These are phyloP conservation scores for Petunia hybrid DNA, from an alignment of 305 asterid species.

Conservation along the genomic window DNA sequence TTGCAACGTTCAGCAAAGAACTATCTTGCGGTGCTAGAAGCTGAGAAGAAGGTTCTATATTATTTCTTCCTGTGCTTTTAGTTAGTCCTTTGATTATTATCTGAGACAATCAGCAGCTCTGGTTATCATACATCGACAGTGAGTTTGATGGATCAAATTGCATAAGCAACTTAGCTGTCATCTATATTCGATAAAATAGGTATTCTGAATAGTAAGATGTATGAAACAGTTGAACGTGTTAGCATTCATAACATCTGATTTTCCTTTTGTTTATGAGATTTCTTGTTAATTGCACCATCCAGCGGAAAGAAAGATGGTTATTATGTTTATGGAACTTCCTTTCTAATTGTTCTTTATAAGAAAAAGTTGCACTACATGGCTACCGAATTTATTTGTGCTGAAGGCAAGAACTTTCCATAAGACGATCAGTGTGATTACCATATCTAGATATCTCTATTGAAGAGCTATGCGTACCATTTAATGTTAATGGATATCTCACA, in stretches of 20 bases:
- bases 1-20: constrained; percentile 70
- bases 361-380: background rate
- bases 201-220: constrained; percentile 10
- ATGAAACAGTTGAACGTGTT: background rate
- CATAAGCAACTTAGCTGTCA: background rate
- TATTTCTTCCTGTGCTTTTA: constrained; percentile 31
- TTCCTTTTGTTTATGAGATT: background rate
- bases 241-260: background rate
- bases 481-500: background rate
- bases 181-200: constrained; percentile 11
- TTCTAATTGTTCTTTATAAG: background rate
- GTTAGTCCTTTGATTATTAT: constrained; percentile 20
- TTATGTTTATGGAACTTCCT: constrained; percentile 23
- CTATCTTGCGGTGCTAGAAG: constrained; percentile 69
- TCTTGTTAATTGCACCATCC: constrained; percentile 16
- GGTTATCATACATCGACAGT: background rate
- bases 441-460: background rate
- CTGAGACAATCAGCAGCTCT: background rate
- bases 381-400: background rate
- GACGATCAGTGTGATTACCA: background rate
- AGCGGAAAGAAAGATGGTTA: background rate
- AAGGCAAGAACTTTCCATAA: background rate
- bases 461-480: background rate
- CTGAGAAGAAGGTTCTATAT: constrained; percentile 79
- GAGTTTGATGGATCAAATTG: constrained; percentile 18